Evolutionary conservation across 306 rosid species (phyloP).

Genomic region (Abrus pulchellus): DNA sequence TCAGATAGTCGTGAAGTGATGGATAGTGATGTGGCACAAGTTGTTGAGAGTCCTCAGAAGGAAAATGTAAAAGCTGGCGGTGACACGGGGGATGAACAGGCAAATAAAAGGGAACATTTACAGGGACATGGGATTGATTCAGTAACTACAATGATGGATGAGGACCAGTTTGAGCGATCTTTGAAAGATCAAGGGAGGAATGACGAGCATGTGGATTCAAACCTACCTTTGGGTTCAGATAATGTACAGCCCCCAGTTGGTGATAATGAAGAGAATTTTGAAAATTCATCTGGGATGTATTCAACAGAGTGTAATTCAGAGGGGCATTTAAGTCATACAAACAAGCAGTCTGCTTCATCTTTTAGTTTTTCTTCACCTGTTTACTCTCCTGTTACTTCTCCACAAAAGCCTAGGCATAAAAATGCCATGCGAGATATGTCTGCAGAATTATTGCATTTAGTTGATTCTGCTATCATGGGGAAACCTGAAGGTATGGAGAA

Average conservation of each 20-base stretch:
- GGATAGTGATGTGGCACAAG: constrained; percentile 50
- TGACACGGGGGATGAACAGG: constrained; percentile 47
- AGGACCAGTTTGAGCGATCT: constrained; percentile 72
- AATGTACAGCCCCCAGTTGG: constrained; percentile 55
- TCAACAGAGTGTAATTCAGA: constrained; percentile 56
- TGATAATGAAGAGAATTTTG: constrained; percentile 62
- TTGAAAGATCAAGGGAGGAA: constrained; percentile 73
- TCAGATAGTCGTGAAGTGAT: constrained; percentile 46
- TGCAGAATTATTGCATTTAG: constrained; percentile 92
- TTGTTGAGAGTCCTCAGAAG: constrained; percentile 46
- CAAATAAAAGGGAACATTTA: constrained; percentile 33
- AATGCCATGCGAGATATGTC: constrained; percentile 72
- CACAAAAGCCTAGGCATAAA: constrained; percentile 69
- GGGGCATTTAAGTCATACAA: constrained; percentile 56
- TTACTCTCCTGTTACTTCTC: constrained; percentile 71
- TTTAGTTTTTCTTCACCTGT: constrained; percentile 68
- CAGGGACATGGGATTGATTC: constrained; percentile 54
- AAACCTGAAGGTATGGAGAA: constrained; percentile 92
- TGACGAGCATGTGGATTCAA: constrained; percentile 54
- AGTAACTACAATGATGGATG: constrained; percentile 49
- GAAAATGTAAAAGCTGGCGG: constrained; percentile 44
- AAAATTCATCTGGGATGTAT: constrained; percentile 50
- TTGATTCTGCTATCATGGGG: constrained; percentile 99
- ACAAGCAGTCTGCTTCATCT: constrained; percentile 60
- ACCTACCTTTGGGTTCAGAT: constrained; percentile 59